Base-by-base conservation (phyloP, 768 basidiomycete species). In the Serpula lacrymans region DNA sequence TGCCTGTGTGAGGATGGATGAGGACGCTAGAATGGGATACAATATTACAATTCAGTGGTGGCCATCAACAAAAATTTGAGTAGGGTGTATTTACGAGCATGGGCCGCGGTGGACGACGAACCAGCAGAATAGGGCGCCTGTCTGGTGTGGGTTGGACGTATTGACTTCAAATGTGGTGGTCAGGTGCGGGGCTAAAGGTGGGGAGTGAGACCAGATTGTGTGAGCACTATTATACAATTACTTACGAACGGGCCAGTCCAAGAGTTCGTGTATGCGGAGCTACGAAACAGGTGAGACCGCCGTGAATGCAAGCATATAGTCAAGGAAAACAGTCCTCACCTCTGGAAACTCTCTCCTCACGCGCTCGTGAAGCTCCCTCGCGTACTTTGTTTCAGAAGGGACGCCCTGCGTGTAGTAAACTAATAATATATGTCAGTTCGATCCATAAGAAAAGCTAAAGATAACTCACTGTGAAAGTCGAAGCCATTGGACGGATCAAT, bases 121-220 rank as follows among this genome's bases (percentile, higher is more conserved):
- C 72, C 73, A 83, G 8, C 74, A 71, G 54, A 83, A 80, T 24
- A 83, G 54, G 11, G 77, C 68, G 6, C 81, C 80, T 2, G 75
- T 79, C 53, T 82, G 72, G 51, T 77, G 77, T 5, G 79, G 79
- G 25, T 58, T 73, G 57, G 80, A 80, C 5, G 71, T 74, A 51
- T 83, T 78, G 39, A 81, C 73, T 53, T 82, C 78, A 53, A 82
- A 82, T 78, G 80, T 82, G 8, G 78, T 70, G 6, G 70, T 71
- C 0, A 79, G 75, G 47, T 83, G 80, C 0, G 78, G 80, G 1
- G 78, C 77, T 74, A n/a, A n/a, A n/a, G 45, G 29, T 22, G 41
- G 20, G 30, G 12, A 20, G 37, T 20, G 36, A 26, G 22, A 14
- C 14, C 18, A 39, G 18, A n/a, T n/a, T n/a, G n/a, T n/a, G n/a